These are phyloP conservation scores for Dictyostelium firmibasis DNA, from an alignment of 78 protist genomes.

Conservation along the genomic window DNA sequence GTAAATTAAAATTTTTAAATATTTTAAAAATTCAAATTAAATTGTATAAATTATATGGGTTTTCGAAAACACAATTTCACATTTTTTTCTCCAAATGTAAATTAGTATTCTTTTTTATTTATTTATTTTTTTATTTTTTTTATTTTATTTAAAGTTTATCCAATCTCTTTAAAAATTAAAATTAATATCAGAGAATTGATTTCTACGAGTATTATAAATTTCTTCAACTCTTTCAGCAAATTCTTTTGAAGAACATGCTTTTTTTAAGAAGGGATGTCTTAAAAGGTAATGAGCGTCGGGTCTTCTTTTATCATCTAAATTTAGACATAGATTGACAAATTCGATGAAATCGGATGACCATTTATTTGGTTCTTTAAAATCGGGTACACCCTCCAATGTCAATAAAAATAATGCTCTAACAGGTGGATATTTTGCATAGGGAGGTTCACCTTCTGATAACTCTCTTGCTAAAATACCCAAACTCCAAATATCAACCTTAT, in stretches of 20 bases:
- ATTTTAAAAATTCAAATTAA: too few relatives aligned
- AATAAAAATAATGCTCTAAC: constrained; percentile 83
- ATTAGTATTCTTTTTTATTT: not conserved
- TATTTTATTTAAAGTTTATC: too few relatives aligned
- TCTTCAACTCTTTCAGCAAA: constrained; percentile 56
- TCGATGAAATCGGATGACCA: constrained; percentile 79
- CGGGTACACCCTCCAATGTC: constrained; percentile 85
- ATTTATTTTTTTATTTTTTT: not conserved
- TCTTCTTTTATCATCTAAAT: constrained; percentile 63
- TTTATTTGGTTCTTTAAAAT: constrained; percentile 61
- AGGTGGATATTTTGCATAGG: constrained; percentile 78
- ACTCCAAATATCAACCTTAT: constrained; percentile 81
- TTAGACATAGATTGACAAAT: constrained; percentile 64
- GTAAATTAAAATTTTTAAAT: not conserved
- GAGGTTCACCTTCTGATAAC: constrained; percentile 81
- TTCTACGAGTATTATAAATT: constrained; percentile 14
- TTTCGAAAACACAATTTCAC: too few relatives aligned
- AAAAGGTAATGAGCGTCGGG: constrained; percentile 73
- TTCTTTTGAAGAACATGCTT: constrained; percentile 39
- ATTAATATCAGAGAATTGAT: constrained; percentile 59
- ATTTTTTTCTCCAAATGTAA: too few relatives aligned
- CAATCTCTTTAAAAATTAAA: not conserved
- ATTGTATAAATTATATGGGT: too few relatives aligned
- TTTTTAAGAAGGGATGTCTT: constrained; percentile 52
- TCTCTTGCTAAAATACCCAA: constrained; percentile 81